Evolutionary conservation across 352 stramenopile genomes (phyloP), one percentile per base, ranked within the genome.

Genomic region (Phytopythium sindhum): DNA sequence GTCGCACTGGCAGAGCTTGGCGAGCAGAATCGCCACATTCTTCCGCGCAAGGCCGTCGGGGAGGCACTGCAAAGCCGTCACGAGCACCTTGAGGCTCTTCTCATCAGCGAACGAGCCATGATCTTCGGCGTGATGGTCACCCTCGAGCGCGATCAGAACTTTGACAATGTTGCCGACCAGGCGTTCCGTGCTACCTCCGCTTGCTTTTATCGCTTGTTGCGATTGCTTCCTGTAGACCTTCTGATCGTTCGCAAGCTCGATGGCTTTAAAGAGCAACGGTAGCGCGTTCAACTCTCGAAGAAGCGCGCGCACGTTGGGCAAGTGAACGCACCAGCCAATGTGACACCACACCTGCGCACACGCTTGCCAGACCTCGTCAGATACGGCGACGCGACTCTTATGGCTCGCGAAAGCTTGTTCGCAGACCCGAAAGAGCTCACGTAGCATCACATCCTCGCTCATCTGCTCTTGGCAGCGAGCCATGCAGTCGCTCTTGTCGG

Each of bases 21-120:
- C 83, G 4, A 94, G 66, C 23, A 94, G 62, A 65, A 94, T 90
- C 29, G 81, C 83, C 0, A 92, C 80, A 60, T 94, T 94, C 68
- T 90, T 90, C 23, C 82, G 69, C 41, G 85, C 81, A 12, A 80
- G 29, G 6, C 83, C 83, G 48, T 89, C 77, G 0, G 74, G 63
- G 14, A 92, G 62, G 3, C 52, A 31, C 55, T 86, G 72, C 15
- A 90, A 61, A 33, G 78, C 55, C 11, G 73, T 62, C 31, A 92
- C 74, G 0, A 92, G 61, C 6, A 74, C 67, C 26, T 57, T 31
- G 28, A 90, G 60, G 7, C 33, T 70, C 26, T 28, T 39, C 41
- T 74, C 73, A 26, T 58, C 65, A n/a, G 54, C 47, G 39, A 85
- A 83, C 6, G 72, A 57, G 37, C 29, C 51, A 0, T 11, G 1